phyloP scores from a whole-genome alignment of 2,329 filamentous ascomycete genomes.

The Aspergillus spinulosporus region DNA sequence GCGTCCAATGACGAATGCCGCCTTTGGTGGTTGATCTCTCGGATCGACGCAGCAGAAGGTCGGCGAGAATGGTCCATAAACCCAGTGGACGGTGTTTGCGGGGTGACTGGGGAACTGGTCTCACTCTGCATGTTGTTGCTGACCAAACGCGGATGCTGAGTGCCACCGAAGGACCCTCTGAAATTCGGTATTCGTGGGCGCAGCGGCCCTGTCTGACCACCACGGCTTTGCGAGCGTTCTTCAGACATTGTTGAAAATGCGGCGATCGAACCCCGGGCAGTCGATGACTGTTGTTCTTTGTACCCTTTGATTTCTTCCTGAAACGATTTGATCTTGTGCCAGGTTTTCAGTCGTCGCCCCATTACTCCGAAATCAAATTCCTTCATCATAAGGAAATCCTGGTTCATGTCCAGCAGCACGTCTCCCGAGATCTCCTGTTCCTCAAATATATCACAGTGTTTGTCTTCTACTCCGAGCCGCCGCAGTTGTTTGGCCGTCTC shows the following conservation, averaged over 20 bases:
- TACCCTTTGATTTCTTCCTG: conserved; percentile 79
- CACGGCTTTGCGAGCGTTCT: conserved; percentile 49
- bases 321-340: conserved; percentile 91
- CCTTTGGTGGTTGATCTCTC: conserved; percentile 78
- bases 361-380: conserved; percentile 92
- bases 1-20: conserved; percentile 86
- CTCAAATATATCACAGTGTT: conserved; percentile 89
- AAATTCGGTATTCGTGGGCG: conserved; percentile 46
- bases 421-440: conserved; percentile 97
- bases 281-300: conserved; percentile 43
- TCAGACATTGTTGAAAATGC: conserved; percentile 46
- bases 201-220: conserved; percentile 39
- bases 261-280: conserved; percentile 35
- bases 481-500: conserved; percentile 89
- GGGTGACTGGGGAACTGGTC: conserved; percentile 46
- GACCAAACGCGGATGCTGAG: conserved; percentile 33
- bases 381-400: conserved; percentile 91
- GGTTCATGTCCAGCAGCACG: conserved; percentile 90
- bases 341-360: conserved; percentile 84
- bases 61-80: conserved; percentile 48
- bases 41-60: conserved; percentile 78
- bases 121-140: conserved; percentile 31
- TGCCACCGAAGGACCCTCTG: conserved; percentile 26
- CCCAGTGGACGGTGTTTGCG: conserved; percentile 40
- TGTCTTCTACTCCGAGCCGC: conserved; percentile 77